A percentile compares a stretch with the other conserved stretches of the same genome.
Conservation (phyloP, 305 asterid species). For the Ilex paraguariensis region DNA sequence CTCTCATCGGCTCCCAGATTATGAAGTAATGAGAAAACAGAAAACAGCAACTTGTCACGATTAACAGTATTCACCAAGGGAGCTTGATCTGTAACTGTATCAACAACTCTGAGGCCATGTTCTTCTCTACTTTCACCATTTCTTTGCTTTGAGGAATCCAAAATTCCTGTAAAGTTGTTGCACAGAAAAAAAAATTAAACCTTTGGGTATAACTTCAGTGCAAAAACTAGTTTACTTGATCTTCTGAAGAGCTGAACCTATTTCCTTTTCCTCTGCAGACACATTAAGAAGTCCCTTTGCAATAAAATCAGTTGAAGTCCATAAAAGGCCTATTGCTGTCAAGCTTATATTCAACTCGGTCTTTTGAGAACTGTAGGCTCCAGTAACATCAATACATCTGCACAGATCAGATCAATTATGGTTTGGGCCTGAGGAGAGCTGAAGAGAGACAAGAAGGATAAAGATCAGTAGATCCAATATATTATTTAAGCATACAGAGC, state of each 20-base stretch:
- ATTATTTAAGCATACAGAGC: too few relatives aligned
- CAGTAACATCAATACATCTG: slow-evolving; percentile 96
- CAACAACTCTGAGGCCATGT: slow-evolving; percentile 27
- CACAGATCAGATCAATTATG: slow-evolving; percentile 25
- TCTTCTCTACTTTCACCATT: slow-evolving; percentile 38
- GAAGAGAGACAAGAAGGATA: background rate
- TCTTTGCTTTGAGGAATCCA: slow-evolving; percentile 45
- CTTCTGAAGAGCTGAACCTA: slow-evolving; percentile 32
- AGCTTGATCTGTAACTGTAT: slow-evolving; percentile 33
- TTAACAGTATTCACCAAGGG: slow-evolving; percentile 42
- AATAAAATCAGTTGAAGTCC: slow-evolving; percentile 95
- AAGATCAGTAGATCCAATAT: too few relatives aligned
- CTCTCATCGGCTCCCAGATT: slow-evolving; percentile 93
- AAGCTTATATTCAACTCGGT: slow-evolving; percentile 92
- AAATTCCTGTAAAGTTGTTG: slow-evolving; percentile 3
- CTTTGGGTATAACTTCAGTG: too few relatives aligned
- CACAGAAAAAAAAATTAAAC: background rate
- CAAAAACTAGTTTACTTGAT: background rate
- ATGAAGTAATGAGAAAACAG: slow-evolving; percentile 84
- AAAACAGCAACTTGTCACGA: slow-evolving; percentile 69
- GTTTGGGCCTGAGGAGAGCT: slow-evolving; percentile 4
- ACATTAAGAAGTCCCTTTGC: slow-evolving; percentile 58
- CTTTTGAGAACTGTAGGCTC: slow-evolving; percentile 91
- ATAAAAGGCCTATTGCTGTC: slow-evolving; percentile 90
- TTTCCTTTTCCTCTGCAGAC: slow-evolving; percentile 46